A percentile compares a stretch with the other conserved stretches of the same genome.
Conservation (phyloP, 257 asterid genomes). For the Echites panduratus region DNA sequence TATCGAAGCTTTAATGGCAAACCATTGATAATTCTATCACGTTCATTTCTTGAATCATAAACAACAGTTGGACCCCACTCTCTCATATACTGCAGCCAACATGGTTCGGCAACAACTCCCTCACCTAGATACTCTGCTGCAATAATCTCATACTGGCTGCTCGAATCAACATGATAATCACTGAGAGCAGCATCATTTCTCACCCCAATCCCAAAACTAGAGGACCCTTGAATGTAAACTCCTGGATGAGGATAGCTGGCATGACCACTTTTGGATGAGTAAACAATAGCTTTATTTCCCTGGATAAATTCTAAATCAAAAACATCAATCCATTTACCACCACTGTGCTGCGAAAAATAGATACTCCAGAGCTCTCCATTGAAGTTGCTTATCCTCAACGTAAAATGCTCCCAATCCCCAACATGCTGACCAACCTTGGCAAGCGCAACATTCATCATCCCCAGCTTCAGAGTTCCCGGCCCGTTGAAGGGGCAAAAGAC, state of each 20-base stretch:
- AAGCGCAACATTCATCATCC: constrained; percentile 49
- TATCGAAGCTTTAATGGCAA: constrained; percentile 47
- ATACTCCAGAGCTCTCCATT: constrained; percentile 79
- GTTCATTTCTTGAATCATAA: constrained; percentile 61
- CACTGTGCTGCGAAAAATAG: constrained; percentile 94
- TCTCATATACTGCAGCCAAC: constrained; percentile 85
- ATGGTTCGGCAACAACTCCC: constrained; percentile 53
- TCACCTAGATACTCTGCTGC: constrained; percentile 87
- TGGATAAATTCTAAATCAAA: constrained; percentile 60
- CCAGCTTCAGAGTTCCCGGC: constrained; percentile 68
- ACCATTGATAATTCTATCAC: constrained; percentile 42
- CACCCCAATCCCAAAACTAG: constrained; percentile 72
- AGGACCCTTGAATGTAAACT: constrained; percentile 70
- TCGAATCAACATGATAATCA: constrained; percentile 48
- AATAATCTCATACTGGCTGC: constrained; percentile 57
- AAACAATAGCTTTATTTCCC: constrained; percentile 68
- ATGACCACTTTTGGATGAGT: constrained; percentile 77
- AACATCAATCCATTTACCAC: constrained; percentile 80
- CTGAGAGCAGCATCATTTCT: constrained; percentile 73
- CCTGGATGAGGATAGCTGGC: constrained; percentile 94
- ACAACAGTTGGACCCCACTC: constrained; percentile 80
- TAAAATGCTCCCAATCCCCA: constrained; percentile 97
- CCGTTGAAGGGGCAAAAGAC: constrained; percentile 89
- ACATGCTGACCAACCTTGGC: constrained; percentile 80
- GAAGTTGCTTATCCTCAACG: constrained; percentile 83